phyloP scores from a whole-genome alignment of 176 grass and related monocot genomes.

The Zea luxurians region DNA sequence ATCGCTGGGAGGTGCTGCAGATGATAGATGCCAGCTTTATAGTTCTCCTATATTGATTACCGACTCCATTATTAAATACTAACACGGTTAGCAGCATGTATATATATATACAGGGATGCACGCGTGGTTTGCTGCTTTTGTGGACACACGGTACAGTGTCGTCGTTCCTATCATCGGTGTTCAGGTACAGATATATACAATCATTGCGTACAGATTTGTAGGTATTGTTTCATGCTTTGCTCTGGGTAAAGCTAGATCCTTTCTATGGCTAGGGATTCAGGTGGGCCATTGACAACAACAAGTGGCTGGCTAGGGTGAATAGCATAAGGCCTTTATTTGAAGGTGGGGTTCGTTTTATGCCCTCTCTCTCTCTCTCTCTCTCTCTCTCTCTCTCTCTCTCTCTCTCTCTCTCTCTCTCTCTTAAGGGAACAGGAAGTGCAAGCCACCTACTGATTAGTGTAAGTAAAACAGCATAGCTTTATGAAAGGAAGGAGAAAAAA shows the following conservation, averaged over 20 bases:
- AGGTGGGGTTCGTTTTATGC: constrained; percentile 46
- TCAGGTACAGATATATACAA: constrained; percentile 54
- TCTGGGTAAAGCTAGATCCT: constrained; percentile 19
- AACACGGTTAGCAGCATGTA: constrained; percentile 18
- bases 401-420: not conserved
- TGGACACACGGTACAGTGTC: constrained; percentile 65
- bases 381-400: not conserved
- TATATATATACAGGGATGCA: constrained; percentile 67
- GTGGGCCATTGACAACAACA: constrained; percentile 90
- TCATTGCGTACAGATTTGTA: not conserved
- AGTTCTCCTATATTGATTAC: not conserved
- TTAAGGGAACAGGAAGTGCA: not conserved
- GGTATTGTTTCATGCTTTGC: not conserved
- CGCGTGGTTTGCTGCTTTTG: constrained; percentile 86
- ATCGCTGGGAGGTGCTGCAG: constrained; percentile 87
- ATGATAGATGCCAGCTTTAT: constrained; percentile 13
- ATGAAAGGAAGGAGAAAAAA: not conserved
- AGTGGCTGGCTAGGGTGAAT: constrained; percentile 76
- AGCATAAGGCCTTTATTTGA: constrained; percentile 91
- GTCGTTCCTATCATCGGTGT: constrained; percentile 86
- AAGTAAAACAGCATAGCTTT: not conserved
- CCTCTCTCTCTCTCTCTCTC: not conserved
- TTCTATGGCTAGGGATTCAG: constrained; percentile 63
- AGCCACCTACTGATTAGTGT: not conserved
- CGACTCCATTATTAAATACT: constrained; percentile 3